Evolutionary conservation across 331 rosid species (phyloP).

Genomic region (Erythrophleum ivorense): DNA sequence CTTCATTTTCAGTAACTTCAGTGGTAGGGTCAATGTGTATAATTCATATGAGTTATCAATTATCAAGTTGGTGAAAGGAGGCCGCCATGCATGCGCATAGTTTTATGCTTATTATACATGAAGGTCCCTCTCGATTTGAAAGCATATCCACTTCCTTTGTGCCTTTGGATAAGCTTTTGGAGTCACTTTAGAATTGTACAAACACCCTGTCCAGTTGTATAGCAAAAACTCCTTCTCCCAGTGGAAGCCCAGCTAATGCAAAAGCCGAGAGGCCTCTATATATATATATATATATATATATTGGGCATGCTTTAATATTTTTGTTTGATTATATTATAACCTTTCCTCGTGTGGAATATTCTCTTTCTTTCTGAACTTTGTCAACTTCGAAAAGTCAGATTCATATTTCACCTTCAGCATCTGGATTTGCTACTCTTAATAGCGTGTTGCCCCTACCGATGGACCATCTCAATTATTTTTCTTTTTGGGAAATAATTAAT

Average conservation of each 20-base stretch:
- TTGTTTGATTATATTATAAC: background rate
- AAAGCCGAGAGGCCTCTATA: background rate
- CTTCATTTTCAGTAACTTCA: background rate
- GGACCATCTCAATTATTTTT: no score
- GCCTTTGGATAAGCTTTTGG: background rate
- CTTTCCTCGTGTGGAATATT: background rate
- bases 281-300: no score
- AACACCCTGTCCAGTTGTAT: slow-evolving; percentile 4
- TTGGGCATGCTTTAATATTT: background rate
- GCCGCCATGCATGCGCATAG: slow-evolving; percentile 10
- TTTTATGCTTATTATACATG: background rate
- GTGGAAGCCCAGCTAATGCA: slow-evolving; percentile 15
- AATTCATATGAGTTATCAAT: slow-evolving; percentile 12
- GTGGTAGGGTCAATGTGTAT: slow-evolving; percentile 7
- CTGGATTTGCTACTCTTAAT: no score
- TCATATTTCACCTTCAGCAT: no score
- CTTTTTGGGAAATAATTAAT: no score
- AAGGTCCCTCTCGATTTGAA: background rate
- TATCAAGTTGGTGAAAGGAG: background rate
- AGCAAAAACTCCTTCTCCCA: background rate
- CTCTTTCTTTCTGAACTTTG: no score
- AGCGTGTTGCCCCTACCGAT: no score
- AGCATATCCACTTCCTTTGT: background rate
- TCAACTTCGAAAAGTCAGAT: no score
- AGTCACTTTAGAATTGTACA: background rate